Base-by-base conservation (phyloP, 225 moss, liverwort and hornwort species). In the Bryoerythrophyllum caledonicum region DNA sequence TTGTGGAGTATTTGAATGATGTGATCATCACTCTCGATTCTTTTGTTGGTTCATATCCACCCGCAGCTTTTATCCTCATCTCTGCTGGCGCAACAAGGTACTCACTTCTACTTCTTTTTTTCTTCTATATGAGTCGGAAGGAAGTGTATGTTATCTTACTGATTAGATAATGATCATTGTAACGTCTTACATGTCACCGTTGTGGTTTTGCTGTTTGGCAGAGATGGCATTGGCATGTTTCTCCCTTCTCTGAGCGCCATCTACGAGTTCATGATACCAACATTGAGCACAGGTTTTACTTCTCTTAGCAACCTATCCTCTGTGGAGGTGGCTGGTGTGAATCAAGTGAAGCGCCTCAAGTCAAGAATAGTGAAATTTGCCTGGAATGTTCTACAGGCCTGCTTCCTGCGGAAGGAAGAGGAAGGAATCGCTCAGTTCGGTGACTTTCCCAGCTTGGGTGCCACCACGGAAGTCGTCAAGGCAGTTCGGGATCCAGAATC, bases 1-100 rank as follows among this genome's bases (percentile, higher is more conserved):
- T 94, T 68, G 79, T 95, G 81, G 95, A 93, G 71, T 99, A 88
- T 75, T 80, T 99, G 83, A 91, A 85, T 75, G 99, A 99, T 86
- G 89, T 91, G 44, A 79, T 90, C 32, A 82, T 91, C 65, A 93
- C 99, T 9, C 79, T 99, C n/a, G 86, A 86, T 83, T 82, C 90
- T 67, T 95, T 99, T 62, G 86, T 99, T 59, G 78, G 72, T 71
- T 82, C 91, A n/a, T 95, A 92, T 81, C 90, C 91, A 43, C 81
- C 85, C 55, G 95, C 95, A 67, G 89, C 95, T 74, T 85, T 79
- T 68, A 86, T 91, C 9, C 82, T 97, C 71, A 68, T 93, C 48
- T 82, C 94, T 70, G 86, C 91, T 82, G 92, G 90, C 79, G 79
- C 88, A 60, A 41, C 90, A 78, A 82, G 78, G 96, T 94, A 84